Evolutionary conservation across 306 rosid species (phyloP), one percentile per base, ranked within the genome.

Genomic region (Ormosia emarginata): DNA sequence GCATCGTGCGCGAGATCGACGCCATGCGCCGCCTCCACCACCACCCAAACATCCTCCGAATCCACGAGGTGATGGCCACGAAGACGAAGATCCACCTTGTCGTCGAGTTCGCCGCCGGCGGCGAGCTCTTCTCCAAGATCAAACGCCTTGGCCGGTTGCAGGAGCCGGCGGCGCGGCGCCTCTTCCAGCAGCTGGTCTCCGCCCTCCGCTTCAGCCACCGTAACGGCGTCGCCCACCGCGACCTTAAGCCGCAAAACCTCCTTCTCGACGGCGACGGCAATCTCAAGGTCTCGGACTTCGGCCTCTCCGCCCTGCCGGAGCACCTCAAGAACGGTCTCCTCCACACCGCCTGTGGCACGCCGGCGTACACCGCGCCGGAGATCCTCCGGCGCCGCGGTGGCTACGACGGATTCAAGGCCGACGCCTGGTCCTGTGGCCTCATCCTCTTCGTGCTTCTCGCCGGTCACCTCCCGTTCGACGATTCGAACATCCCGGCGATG

Each of bases 381-480:
- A 89, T 92, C 0, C 80, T 92, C 18, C 74, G 81, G 10, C 84
- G 90, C 8, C 74, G 71, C 8, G 86, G 93, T 47, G 86, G 96
- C 41, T 92, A 92, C 90, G 94, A 92, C 74, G 98, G 98, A 0
- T 75, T 94, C 0, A 90, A 89, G 55, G 93, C 97, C 7, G 98
- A 94, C 17, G 97, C 94, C 0, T 94, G 98, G 98, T 94, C 98
- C 0, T 92, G 97, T 57, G 98, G 97, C 6, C 89, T 94, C 33
- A 85, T 92, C 10, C 94, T 94, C 40, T 90, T 75, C 83, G 87
- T 85, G 0, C 40, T 94, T 33, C 93, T 94, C 17, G 83, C 94
- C 14, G 97, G 97, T 0, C 14, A 55, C 50, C 90, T 91, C 0
- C 97, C 98, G 0, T 94, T 94, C 82, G 80, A 79, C 68, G 97